Percentiles rank a stretch among this genome's conserved stretches.
Evolutionary conservation across 257 asterid species (phyloP).

Genomic region (Ilex aquifolium): DNA sequence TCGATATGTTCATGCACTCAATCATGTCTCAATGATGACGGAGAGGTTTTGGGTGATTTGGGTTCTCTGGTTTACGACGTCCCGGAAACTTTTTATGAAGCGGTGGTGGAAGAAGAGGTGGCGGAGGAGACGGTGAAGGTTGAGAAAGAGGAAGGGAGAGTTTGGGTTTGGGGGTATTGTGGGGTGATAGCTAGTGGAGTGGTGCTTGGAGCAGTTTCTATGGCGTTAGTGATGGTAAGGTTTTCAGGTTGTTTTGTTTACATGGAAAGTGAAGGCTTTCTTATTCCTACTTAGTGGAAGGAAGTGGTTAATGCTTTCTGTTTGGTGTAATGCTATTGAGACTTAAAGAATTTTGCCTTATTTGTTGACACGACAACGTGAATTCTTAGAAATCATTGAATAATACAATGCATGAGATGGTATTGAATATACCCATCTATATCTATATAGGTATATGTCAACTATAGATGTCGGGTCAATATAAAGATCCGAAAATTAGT

Average conservation of each 20-base stretch:
- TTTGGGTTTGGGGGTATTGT: constrained; percentile 1
- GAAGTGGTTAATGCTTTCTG: too few species aligned
- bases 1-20: constrained; percentile 23
- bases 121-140: neutral
- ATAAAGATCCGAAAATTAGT: too few species aligned
- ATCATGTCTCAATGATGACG: constrained; percentile 7
- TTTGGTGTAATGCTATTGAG: too few species aligned
- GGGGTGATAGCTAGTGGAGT: constrained; percentile 12
- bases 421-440: too few species aligned
- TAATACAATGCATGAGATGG: too few species aligned
- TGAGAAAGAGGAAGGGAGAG: neutral
- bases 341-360: neutral
- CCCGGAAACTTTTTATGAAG: neutral
- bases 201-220: constrained; percentile 12
- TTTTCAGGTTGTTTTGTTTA: constrained; percentile 6
- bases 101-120: neutral
- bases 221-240: constrained; percentile 8
- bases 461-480: too few species aligned
- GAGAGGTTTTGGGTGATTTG: constrained; percentile 4
- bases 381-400: too few species aligned
- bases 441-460: too few species aligned
- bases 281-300: constrained; percentile 15
- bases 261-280: constrained; percentile 4
- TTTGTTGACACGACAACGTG: too few species aligned
- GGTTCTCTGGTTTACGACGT: constrained; percentile 5